Evolutionary conservation across 495 filamentous ascomycete species (phyloP).

Genomic region (Penicillium crystallinum): DNA sequence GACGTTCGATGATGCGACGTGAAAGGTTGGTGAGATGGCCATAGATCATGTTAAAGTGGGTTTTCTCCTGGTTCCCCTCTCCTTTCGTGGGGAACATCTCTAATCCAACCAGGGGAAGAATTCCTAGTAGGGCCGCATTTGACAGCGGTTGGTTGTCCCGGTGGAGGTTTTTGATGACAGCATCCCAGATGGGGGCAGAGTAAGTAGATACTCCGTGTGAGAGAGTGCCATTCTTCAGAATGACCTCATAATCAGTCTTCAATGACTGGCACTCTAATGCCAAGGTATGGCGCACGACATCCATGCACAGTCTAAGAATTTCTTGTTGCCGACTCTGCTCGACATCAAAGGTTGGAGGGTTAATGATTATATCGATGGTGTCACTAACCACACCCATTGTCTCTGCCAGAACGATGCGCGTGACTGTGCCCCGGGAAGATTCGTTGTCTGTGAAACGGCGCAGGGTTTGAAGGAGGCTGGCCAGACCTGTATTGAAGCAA

Average conservation of each 20-base stretch:
- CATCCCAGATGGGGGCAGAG: constrained; percentile 69
- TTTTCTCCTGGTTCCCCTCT: constrained; percentile 46
- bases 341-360: constrained; percentile 36
- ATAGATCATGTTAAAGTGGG: constrained; percentile 69
- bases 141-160: constrained; percentile 60
- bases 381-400: constrained; percentile 47
- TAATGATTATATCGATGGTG: constrained; percentile 42
- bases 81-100: constrained; percentile 62
- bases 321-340: constrained; percentile 33
- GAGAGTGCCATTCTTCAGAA: constrained; percentile 53
- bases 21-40: constrained; percentile 63
- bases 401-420: constrained; percentile 48
- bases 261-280: constrained; percentile 71
- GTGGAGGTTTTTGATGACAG: constrained; percentile 62
- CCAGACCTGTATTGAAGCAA: constrained; percentile 49
- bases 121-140: constrained; percentile 64
- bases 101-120: constrained; percentile 60
- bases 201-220: constrained; percentile 62
- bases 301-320: constrained; percentile 43
- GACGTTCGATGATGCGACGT: constrained; percentile 64
- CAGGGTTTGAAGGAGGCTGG: constrained; percentile 46
- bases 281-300: constrained; percentile 65
- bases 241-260: constrained; percentile 62
- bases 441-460: constrained; percentile 48
- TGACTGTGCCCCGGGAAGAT: constrained; percentile 44